Evolutionary conservation across 2,329 filamentous ascomycete genomes (phyloP).

Genomic region (Biscogniauxia sp.): DNA sequence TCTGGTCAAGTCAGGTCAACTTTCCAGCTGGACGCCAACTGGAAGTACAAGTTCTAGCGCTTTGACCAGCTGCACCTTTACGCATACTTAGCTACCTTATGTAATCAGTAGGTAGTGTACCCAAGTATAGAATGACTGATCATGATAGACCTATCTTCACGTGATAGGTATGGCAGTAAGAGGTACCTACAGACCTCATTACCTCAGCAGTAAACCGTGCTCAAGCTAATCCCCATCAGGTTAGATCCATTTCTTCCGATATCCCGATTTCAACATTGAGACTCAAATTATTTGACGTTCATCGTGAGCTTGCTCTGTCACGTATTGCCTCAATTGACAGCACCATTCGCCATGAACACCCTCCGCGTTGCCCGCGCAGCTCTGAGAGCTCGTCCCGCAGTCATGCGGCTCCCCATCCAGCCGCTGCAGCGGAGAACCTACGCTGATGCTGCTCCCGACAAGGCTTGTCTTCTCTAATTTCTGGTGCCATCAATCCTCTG

Average conservation of each 20-base stretch:
- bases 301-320: slow-evolving; percentile 42
- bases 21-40: too few relatives aligned
- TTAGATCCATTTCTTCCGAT: slow-evolving; percentile 26
- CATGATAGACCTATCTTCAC: not conserved
- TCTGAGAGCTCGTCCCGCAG: slow-evolving; percentile 76
- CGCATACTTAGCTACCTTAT: too few relatives aligned
- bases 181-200: too few relatives aligned
- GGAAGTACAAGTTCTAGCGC: too few relatives aligned
- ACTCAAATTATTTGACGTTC: slow-evolving; percentile 47
- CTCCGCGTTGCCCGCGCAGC: slow-evolving; percentile 88
- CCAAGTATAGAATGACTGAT: not conserved
- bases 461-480: slow-evolving; percentile 49
- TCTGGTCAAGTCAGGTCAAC: too few relatives aligned
- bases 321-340: slow-evolving; percentile 47
- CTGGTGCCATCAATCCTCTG: slow-evolving; percentile 16
- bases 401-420: slow-evolving; percentile 72
- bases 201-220: too few relatives aligned
- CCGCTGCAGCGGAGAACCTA: slow-evolving; percentile 86
- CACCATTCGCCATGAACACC: slow-evolving; percentile 77
- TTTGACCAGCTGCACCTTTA: too few relatives aligned
- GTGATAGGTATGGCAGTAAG: slow-evolving; percentile 5
- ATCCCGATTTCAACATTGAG: slow-evolving; percentile 21
- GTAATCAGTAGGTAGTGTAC: too few relatives aligned
- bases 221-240: slow-evolving; percentile 38
- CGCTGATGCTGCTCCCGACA: slow-evolving; percentile 82